Percentiles rank a stretch among this genome's conserved stretches.
phyloP scores from a whole-genome alignment of 2,329 filamentous ascomycete genomes.

The Fusarium siculi region DNA sequence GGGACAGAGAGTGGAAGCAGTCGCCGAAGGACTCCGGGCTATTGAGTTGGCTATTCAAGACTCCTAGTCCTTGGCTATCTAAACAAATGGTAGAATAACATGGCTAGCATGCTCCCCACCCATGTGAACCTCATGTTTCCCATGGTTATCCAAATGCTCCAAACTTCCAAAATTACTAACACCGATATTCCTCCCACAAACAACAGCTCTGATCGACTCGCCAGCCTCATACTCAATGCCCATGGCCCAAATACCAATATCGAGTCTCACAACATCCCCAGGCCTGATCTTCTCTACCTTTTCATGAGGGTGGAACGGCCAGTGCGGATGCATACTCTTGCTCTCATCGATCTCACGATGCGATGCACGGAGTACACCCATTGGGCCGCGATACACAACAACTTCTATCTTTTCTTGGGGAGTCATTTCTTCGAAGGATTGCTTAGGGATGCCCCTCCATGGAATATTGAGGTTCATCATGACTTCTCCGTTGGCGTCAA shows the following conservation, averaged over 20 bases:
- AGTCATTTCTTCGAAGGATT: not conserved
- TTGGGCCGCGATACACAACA: not conserved
- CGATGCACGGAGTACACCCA: constrained; percentile 3
- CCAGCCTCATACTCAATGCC: constrained; percentile 18
- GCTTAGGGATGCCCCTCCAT: not conserved
- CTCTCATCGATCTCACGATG: constrained; percentile 15
- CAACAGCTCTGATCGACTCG: not conserved
- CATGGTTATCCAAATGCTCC: constrained; percentile 13
- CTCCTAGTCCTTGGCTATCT: not conserved
- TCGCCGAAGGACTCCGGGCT: not conserved
- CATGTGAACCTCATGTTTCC: not conserved
- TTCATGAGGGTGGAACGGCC: constrained; percentile 19
- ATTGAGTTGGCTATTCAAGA: not conserved
- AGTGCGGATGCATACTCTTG: constrained; percentile 18
- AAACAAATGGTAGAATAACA: constrained; percentile 5
- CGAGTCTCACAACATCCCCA: not conserved
- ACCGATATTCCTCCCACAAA: not conserved
- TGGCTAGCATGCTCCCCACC: not conserved
- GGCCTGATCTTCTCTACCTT: not conserved
- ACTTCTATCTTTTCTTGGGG: constrained; percentile 8
- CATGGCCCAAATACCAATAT: constrained; percentile 19
- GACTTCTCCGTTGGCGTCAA: not conserved
- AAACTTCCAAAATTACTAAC: constrained; percentile 16
- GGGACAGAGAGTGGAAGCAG: not conserved
- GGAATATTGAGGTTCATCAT: constrained; percentile 19